phyloP scores from a whole-genome alignment of 768 basidiomycete genomes.

The Crucibulum laeve region DNA sequence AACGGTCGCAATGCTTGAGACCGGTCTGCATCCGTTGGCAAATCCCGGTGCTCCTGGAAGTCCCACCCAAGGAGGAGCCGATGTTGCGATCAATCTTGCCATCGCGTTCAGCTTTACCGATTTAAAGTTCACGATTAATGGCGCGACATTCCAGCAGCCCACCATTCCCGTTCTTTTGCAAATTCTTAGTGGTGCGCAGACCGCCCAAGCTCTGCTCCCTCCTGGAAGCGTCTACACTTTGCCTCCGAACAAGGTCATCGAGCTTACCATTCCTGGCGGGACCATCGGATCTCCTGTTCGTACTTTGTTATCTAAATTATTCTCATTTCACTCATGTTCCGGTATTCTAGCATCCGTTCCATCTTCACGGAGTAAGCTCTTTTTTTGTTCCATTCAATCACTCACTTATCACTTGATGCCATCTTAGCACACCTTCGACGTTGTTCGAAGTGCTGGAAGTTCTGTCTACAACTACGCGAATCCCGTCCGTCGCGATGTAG shows the following conservation, averaged over 20 bases:
- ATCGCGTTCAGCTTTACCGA: slow-evolving; percentile 15
- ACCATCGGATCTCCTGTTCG: slow-evolving; percentile 24
- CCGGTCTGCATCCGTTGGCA: slow-evolving; percentile 30
- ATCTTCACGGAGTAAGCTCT: slow-evolving; percentile 33
- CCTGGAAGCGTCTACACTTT: slow-evolving; percentile 37
- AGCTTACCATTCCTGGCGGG: slow-evolving; percentile 37
- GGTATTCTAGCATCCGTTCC: slow-evolving; percentile 33
- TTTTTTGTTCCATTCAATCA: background rate
- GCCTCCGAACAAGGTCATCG: slow-evolving; percentile 40
- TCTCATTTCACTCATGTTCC: slow-evolving; percentile 18
- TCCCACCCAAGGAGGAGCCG: slow-evolving; percentile 31
- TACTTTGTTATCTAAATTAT: slow-evolving; percentile 2
- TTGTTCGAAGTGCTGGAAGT: slow-evolving; percentile 34
- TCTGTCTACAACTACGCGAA: slow-evolving; percentile 37
- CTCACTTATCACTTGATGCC: slow-evolving; percentile 12
- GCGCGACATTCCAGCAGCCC: slow-evolving; percentile 26
- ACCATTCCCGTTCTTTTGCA: slow-evolving; percentile 43
- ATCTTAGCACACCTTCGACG: slow-evolving; percentile 33
- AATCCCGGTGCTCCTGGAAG: slow-evolving; percentile 23
- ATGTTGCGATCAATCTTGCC: slow-evolving; percentile 32
- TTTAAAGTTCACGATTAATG: slow-evolving; percentile 23
- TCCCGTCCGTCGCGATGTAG: slow-evolving; percentile 39
- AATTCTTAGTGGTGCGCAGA: slow-evolving; percentile 38
- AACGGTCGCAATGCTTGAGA: slow-evolving; percentile 28
- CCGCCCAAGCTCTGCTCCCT: slow-evolving; percentile 33